A percentile compares a stretch with the other conserved stretches of the same genome.
These are phyloP conservation scores for Moesziomyces sp. DNA, from an alignment of 1,284 basidiomycete genomes.

Conservation along the genomic window DNA sequence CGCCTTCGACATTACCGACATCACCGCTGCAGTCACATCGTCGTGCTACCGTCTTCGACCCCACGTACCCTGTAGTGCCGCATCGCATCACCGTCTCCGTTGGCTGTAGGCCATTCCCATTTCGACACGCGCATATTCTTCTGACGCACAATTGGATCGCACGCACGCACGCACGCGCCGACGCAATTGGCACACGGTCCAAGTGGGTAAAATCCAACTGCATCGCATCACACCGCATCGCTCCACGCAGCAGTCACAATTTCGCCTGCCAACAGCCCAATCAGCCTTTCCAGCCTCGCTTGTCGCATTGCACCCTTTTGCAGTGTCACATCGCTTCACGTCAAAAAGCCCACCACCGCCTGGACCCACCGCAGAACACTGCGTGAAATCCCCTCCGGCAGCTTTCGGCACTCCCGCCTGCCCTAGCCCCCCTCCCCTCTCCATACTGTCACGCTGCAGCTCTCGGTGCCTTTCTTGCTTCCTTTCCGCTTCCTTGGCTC, in stretches of 20 bases:
- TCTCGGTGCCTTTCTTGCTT: not conserved
- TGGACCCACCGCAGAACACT: not conserved
- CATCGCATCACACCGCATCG: conserved; percentile 6
- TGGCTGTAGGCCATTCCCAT: not conserved
- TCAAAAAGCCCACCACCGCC: conserved; percentile 3
- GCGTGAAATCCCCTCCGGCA: conserved; percentile 10
- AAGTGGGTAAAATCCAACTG: conserved; percentile 15
- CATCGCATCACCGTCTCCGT: not conserved
- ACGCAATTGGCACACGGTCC: conserved; percentile 6
- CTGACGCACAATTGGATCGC: conserved; percentile 5
- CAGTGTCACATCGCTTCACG: conserved; percentile 19
- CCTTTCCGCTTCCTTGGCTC: not conserved
- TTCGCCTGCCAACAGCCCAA: conserved; percentile 10
- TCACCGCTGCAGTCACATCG: not conserved
- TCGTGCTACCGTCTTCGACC: not conserved
- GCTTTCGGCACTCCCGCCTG: conserved; percentile 3
- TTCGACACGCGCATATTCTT: conserved; percentile 1
- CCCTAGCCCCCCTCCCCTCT: conserved; percentile 1
- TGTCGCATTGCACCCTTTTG: conserved; percentile 9
- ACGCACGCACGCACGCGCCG: conserved; percentile 12
- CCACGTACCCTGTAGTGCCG: not conserved
- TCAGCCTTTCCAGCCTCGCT: conserved; percentile 8
- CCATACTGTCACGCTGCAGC: conserved; percentile 29
- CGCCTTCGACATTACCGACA: not conserved
- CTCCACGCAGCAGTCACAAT: conserved; percentile 8